phyloP scores from a whole-genome alignment of 768 basidiomycete genomes.

The Chalciporus piperatus region DNA sequence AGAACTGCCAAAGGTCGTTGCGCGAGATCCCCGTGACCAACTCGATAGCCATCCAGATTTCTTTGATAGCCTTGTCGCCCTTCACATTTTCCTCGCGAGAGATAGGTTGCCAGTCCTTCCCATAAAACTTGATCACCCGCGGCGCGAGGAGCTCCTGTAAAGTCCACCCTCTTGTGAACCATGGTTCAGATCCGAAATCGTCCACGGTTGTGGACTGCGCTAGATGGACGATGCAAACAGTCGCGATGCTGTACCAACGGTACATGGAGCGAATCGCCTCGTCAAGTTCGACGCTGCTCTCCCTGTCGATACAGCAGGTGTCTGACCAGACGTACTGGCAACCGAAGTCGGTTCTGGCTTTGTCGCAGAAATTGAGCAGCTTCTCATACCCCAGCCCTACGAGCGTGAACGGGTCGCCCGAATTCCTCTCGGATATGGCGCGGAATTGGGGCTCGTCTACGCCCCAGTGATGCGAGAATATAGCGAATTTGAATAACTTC shows the following conservation, averaged over 20 bases:
- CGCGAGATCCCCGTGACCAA: too few relatives aligned
- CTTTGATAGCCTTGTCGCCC: too few relatives aligned
- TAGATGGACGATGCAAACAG: conserved; percentile 17
- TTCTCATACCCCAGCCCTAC: too few relatives aligned
- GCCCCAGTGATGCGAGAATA: too few relatives aligned
- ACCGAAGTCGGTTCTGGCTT: not conserved
- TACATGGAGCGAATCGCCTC: conserved; percentile 16
- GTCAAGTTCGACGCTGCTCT: conserved; percentile 11
- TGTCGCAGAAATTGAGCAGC: too few relatives aligned
- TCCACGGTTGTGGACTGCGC: not conserved
- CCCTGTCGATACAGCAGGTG: not conserved
- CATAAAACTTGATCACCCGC: conserved; percentile 8
- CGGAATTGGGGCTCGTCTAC: too few relatives aligned
- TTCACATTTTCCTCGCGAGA: too few relatives aligned
- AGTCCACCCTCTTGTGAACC: conserved; percentile 16
- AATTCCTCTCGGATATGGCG: too few relatives aligned
- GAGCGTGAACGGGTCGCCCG: too few relatives aligned
- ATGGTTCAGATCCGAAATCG: conserved; percentile 10
- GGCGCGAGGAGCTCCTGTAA: conserved; percentile 16
- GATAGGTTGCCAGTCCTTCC: not conserved
- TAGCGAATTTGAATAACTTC: too few relatives aligned
- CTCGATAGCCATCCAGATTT: too few relatives aligned
- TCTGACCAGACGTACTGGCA: conserved; percentile 14
- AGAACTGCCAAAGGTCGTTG: too few relatives aligned
- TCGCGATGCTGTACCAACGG: conserved; percentile 14